Conservation (phyloP, 768 basidiomycete genomes). For the Multifurca ochricompacta region DNA sequence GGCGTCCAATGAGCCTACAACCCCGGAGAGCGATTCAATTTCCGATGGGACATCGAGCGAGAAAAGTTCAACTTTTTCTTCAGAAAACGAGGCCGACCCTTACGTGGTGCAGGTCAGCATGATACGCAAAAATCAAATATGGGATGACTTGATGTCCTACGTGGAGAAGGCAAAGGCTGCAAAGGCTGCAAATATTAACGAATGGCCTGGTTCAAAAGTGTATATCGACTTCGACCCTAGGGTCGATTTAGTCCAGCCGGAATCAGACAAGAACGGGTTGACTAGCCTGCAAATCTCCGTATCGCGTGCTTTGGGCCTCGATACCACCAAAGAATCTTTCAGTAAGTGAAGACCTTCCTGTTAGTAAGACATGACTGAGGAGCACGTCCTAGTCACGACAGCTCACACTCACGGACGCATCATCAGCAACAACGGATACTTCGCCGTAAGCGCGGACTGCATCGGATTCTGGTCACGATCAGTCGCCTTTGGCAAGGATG, state of each 20-base stretch:
- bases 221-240: constrained; percentile 17
- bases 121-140: constrained; percentile 7
- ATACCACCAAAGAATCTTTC: constrained; percentile 8
- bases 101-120: constrained; percentile 16
- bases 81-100: constrained; percentile 2
- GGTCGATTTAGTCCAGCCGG: neutral
- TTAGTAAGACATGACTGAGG: neutral
- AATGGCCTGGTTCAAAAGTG: constrained; percentile 17
- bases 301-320: constrained; percentile 12
- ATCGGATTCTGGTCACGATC: constrained; percentile 21
- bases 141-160: constrained; percentile 8
- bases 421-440: constrained; percentile 2
- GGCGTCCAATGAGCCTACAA: neutral
- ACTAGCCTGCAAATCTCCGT: constrained; percentile 4
- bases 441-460: constrained; percentile 14
- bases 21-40: constrained; percentile 6
- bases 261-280: neutral
- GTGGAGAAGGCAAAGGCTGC: constrained; percentile 4
- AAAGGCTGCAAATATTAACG: neutral
- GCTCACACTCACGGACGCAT: constrained; percentile 16
- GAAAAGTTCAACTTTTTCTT: neutral
- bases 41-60: constrained; percentile 2
- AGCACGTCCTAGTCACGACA: neutral
- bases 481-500: constrained; percentile 4
- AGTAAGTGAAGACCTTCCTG: constrained; percentile 7